phyloP scores from a whole-genome alignment of 495 filamentous ascomycete genomes.

The Talaromyces proteolyticus region DNA sequence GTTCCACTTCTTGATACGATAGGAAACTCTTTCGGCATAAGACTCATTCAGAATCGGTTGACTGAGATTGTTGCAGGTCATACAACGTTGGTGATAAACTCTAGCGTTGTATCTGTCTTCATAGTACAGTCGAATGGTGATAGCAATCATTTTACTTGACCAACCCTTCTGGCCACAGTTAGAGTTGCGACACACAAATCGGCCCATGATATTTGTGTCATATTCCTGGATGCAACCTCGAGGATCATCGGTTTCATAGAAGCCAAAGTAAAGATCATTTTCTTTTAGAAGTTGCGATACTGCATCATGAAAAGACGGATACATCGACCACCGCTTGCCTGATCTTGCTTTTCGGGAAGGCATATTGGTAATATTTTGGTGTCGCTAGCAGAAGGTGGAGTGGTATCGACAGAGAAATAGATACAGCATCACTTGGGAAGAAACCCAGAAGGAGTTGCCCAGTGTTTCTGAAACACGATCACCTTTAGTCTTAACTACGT shows the following conservation, averaged over 20 bases:
- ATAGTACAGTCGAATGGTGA: conserved; percentile 38
- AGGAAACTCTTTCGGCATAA: conserved; percentile 45
- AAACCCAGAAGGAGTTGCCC: too few species aligned
- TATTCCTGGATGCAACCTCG: neutral
- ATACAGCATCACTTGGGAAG: too few species aligned
- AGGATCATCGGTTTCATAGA: conserved; percentile 5
- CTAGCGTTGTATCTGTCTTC: conserved; percentile 33
- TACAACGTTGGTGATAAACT: conserved; percentile 43
- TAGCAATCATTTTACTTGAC: conserved; percentile 37
- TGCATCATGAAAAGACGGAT: conserved; percentile 27
- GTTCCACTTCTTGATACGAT: conserved; percentile 44
- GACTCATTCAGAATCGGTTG: conserved; percentile 29
- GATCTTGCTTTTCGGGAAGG: too few species aligned
- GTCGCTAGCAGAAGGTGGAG: too few species aligned
- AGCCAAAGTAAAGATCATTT: conserved; percentile 11
- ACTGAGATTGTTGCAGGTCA: conserved; percentile 22
- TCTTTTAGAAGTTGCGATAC: conserved; percentile 25
- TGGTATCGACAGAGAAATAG: too few species aligned
- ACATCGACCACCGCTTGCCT: conserved; percentile 42
- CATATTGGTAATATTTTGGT: too few species aligned
- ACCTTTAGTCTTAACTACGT: too few species aligned
- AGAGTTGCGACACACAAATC: conserved; percentile 17
- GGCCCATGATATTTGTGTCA: conserved; percentile 23
- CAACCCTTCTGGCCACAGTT: conserved; percentile 17
- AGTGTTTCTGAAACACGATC: too few species aligned